Base-by-base conservation (phyloP, 2,329 filamentous ascomycete genomes). In the Ustulina deusta region DNA sequence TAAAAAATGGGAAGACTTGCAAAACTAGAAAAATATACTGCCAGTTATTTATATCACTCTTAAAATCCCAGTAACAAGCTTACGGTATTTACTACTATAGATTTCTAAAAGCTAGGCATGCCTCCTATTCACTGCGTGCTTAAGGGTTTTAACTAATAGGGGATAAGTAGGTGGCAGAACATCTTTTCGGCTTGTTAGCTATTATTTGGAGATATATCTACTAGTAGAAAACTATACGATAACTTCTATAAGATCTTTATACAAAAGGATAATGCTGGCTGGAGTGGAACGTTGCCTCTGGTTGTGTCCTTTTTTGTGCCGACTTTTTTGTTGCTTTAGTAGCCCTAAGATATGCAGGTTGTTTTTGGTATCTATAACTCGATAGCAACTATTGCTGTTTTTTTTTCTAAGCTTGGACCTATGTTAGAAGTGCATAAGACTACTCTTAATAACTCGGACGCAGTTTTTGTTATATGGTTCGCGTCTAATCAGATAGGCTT, bases 301-400 rank as follows among this genome's bases (percentile, higher is more conserved):
- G 69, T 84, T 38, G 80, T 76, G 0, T 80, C 80, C 0, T 84
- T 83, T 70, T 79, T 79, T 17, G 78, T 79, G 2, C 78, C 82
- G 0, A 73, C 81, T 0, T 73, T 71, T 4, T 69, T 74, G 0
- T 73, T 84, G 0, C 78, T 80, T 48, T 61, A 75, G 11, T 76
- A 81, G 51, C 76, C 77, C 3, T 69, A 73, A 32, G 74, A 74
- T 2, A 71, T 55, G 17, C 7, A 38, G 6, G 74, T 83, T 17
- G 49, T 11, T 25, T 38, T 62, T 25, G 60, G 49, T 6, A 22
- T 62, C 25, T 49, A 62, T 38, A 48, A 9, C 49, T 27, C 38
- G 2, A 38, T 40, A 36, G 40, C 29, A 6, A 48, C 40, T 38
- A 29, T 29, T 25, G 25, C 22, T 46, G 1, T 1, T 3, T 62